Evolutionary conservation across 306 rosid genomes (phyloP), one percentile per base, ranked within the genome.

Genomic region (Quercus ilex): DNA sequence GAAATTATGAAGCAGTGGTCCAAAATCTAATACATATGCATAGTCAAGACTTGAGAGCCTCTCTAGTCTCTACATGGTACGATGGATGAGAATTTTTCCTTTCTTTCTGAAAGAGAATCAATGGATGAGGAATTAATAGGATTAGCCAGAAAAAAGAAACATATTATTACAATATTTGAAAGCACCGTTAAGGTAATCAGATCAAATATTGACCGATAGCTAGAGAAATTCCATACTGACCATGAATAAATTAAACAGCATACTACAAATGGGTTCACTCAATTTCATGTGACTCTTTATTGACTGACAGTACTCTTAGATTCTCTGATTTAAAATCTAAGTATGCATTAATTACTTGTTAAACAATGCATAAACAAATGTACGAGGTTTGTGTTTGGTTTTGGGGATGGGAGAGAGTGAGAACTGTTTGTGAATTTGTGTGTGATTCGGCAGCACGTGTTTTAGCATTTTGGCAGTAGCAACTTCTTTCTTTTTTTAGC

Each of bases 381-480:
- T 88, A 85, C 86, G 82, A 91, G 91, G 90, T 83, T 88, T 82
- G 75, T 18, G 67, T 67, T 60, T 74, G 5, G 59, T 76, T 51
- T 33, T 57, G 4, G 59, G 69, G 21, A 71, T 21, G 76, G 18
- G 81, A 64, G 73, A 49, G 63, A 55, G 38, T 57, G 23, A 52
- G 9, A 31, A 56, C 17, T 57, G 72, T 35, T 67, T 4, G 52
- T 67, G 72, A 35, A 19, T 8, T 38, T 38, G 46, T 38, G 46
- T 12, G 11, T 74, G 76, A 75, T 49, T 30, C 55, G 18, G 73
- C 33, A 21, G n/a, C 80, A 74, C 75, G 71, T 74, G 80, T 5
- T 18, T 49, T 4, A 8, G 55, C 25, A 33, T 38, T 38, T 38
- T 38, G 46, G 46, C 46, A 38, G 3, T 38, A 38, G 46, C 10